phyloP scores from a whole-genome alignment of 177 flowering plant genomes.

The Vitis hybrid region DNA sequence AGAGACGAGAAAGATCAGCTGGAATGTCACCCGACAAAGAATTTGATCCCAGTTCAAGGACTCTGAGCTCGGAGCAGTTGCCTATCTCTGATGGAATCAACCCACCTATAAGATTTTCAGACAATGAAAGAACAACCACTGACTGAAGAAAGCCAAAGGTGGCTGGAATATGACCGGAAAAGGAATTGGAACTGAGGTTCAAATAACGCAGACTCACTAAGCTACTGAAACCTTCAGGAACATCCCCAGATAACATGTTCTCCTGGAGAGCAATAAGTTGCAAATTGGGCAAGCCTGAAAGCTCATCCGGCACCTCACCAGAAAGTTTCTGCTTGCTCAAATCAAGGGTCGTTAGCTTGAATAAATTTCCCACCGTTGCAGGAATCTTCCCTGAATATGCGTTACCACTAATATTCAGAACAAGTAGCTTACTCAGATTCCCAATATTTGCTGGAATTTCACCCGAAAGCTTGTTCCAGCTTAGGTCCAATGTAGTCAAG shows the following conservation, averaged over 20 bases:
- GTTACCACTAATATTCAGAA: conserved; percentile 50
- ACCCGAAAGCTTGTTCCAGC: conserved; percentile 52
- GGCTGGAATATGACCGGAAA: conserved; percentile 54
- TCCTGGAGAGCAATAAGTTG: conserved; percentile 53
- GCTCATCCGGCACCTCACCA: conserved; percentile 58
- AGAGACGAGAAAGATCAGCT: conserved; percentile 34
- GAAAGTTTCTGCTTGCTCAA: conserved; percentile 63
- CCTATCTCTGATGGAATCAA: conserved; percentile 50
- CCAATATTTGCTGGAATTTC: conserved; percentile 38
- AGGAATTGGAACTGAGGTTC: conserved; percentile 49
- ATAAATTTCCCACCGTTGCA: conserved; percentile 38
- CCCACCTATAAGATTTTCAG: conserved; percentile 42
- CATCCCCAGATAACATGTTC: conserved; percentile 51
- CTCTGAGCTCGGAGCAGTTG: conserved; percentile 44
- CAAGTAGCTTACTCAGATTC: conserved; percentile 30
- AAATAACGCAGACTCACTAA: conserved; percentile 38
- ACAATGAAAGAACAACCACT: conserved; percentile 41
- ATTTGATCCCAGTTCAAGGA: conserved; percentile 41
- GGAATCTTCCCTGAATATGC: conserved; percentile 54
- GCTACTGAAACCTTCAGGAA: conserved; percentile 66
- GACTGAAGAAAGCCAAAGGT: conserved; percentile 51
- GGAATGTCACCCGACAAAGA: conserved; percentile 48
- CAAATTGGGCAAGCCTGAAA: conserved; percentile 56
- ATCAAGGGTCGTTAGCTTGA: conserved; percentile 46
- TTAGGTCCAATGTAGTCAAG: conserved; percentile 46